These are phyloP conservation scores for Pseudonitzschia pungens DNA, from an alignment of 108 stramenopile genomes.

Conservation along the genomic window DNA sequence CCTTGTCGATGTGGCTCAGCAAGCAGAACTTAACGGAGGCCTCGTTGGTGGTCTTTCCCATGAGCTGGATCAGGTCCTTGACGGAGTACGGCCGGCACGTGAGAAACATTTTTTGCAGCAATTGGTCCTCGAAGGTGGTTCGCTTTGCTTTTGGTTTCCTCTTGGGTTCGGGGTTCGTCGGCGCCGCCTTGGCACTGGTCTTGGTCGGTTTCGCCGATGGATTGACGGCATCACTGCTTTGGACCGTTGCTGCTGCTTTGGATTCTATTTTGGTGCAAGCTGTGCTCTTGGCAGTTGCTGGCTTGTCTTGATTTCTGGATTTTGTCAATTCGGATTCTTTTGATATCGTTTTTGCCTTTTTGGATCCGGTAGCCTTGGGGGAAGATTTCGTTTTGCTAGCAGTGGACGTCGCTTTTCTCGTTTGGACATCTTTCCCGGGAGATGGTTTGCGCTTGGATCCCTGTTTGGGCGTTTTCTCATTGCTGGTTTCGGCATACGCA, in stretches of 20 bases:
- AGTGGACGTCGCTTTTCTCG: too few species aligned
- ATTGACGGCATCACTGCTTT: background rate
- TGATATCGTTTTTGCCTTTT: background rate
- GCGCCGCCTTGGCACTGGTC: background rate
- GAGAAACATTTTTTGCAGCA: constrained; percentile 63
- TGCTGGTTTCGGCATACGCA: background rate
- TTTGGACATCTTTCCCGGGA: too few species aligned
- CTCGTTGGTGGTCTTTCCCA: constrained; percentile 56
- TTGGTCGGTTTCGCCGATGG: constrained; percentile 4
- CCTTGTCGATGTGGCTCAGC: constrained; percentile 68
- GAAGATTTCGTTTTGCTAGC: too few species aligned
- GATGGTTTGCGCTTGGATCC: background rate
- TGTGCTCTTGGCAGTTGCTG: background rate
- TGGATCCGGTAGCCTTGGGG: too few species aligned
- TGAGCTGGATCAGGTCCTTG: constrained; percentile 55
- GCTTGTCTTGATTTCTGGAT: too few species aligned
- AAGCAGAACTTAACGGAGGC: constrained; percentile 62
- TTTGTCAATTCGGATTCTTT: background rate
- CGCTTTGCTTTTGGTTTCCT: constrained; percentile 48
- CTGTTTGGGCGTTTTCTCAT: background rate
- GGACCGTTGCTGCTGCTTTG: background rate
- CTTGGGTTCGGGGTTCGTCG: background rate
- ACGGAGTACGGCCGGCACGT: constrained; percentile 69
- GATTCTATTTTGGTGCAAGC: background rate
- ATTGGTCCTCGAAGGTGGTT: constrained; percentile 67